A percentile compares a stretch with the other conserved stretches of the same genome.
These are phyloP conservation scores for Thelephora terrestris DNA, from an alignment of 1,284 basidiomycete species.

Conservation along the genomic window DNA sequence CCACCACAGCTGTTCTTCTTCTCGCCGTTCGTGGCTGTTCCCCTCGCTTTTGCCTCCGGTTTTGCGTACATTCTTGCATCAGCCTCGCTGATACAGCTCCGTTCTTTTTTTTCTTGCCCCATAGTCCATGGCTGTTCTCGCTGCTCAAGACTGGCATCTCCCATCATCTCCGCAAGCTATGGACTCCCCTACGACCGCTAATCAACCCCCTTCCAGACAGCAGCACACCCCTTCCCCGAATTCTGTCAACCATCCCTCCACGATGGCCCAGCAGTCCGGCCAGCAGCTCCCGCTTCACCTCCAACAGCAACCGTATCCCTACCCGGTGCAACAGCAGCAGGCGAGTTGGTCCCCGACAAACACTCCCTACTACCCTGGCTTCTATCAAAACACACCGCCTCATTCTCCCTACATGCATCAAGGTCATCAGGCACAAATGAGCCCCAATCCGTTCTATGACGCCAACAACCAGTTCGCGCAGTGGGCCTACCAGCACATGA, in stretches of 20 bases:
- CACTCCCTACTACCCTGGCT: constrained; percentile 60
- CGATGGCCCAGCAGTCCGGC: constrained; percentile 48
- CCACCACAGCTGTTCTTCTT: constrained; percentile 3
- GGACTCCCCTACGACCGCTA: constrained; percentile 24
- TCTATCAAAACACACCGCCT: constrained; percentile 52
- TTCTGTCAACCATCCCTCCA: constrained; percentile 26
- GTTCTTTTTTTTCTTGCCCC: constrained; percentile 12
- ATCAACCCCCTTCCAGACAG: background rate
- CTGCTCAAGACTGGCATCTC: constrained; percentile 59
- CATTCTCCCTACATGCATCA: constrained; percentile 40
- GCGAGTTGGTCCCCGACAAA: constrained; percentile 56
- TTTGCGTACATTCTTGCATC: constrained; percentile 4
- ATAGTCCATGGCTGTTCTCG: constrained; percentile 68
- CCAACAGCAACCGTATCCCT: constrained; percentile 29
- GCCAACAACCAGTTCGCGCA: constrained; percentile 71
- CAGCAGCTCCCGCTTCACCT: constrained; percentile 32
- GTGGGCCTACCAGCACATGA: constrained; percentile 84
- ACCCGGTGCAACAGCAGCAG: constrained; percentile 31
- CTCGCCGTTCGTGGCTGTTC: constrained; percentile 16
- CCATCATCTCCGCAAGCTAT: constrained; percentile 45
- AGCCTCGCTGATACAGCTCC: constrained; percentile 9
- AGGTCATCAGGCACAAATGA: constrained; percentile 36
- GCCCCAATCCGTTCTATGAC: constrained; percentile 50
- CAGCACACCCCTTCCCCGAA: constrained; percentile 28
- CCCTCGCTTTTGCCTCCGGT: constrained; percentile 12